Percentiles rank a stretch among this genome's conserved stretches.
phyloP scores from a whole-genome alignment of 805 yeast genomes.

The Starmerella stigmatis region DNA sequence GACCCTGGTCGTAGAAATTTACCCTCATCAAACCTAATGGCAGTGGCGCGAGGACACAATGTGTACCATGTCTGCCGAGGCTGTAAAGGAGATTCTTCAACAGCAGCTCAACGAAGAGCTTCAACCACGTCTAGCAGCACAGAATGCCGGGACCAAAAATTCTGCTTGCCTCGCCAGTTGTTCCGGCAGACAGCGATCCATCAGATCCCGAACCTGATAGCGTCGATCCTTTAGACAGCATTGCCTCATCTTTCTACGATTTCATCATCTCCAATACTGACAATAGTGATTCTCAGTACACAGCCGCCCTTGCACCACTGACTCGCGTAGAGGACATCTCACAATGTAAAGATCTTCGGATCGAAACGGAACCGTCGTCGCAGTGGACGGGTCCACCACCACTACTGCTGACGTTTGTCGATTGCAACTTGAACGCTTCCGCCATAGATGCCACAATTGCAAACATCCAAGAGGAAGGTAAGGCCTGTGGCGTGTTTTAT shows the following conservation, averaged over 20 bases:
- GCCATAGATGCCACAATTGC: background rate
- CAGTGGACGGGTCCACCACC: background rate
- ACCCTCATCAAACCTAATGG: too few relatives aligned
- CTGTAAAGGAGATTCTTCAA: too few relatives aligned
- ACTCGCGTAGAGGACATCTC: background rate
- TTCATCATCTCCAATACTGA: background rate
- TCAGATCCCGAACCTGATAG: too few relatives aligned
- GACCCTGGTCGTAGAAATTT: too few relatives aligned
- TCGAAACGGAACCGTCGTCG: background rate
- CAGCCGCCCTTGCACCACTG: background rate
- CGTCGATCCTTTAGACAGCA: too few relatives aligned
- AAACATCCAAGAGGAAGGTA: background rate
- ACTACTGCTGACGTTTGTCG: constrained; percentile 5
- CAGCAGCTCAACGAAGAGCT: too few relatives aligned
- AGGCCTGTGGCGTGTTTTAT: constrained; percentile 13
- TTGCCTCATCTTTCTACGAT: background rate
- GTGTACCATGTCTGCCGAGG: too few relatives aligned
- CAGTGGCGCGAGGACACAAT: too few relatives aligned
- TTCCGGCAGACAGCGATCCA: too few relatives aligned
- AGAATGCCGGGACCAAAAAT: too few relatives aligned
- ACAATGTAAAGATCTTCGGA: background rate
- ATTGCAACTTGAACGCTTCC: constrained; percentile 8
- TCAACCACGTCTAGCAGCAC: too few relatives aligned
- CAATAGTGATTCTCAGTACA: background rate
- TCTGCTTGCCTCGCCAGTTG: too few relatives aligned